Evolutionary conservation across 108 stramenopile genomes (phyloP), one percentile per base, ranked within the genome.

Genomic region (Discostella stelligeroides): DNA sequence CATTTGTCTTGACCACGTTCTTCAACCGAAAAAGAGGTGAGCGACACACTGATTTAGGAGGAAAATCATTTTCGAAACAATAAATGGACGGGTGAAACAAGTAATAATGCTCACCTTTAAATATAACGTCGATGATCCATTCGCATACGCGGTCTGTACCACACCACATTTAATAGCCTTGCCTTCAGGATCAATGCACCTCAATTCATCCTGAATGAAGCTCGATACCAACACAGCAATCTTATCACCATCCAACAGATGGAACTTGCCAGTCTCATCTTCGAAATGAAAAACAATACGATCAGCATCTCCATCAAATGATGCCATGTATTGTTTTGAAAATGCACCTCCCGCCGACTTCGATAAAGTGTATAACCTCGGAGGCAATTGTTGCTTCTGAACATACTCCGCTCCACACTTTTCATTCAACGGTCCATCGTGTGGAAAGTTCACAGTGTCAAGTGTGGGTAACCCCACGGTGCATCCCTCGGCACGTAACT

Each of bases 141-240:
- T 99, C 27, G 98, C 98, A 84, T 99, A 99, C 29, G 98, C 99
- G 12, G 99, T 99, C 83, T 99, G 99, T 11, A 99, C 97, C 18
- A 97, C 92, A 9, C 97, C 98, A 57, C 97, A 73, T 27, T 68
- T 86, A 23, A 95, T 72, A n/a, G 68, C 72, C 67, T 61, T 67
- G 47, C 60, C 78, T 2, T 68, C 72, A 2, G 73, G 78, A 27
- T 76, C 75, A n/a, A 76, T 76, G 28, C 56, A 69, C 39, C 75
- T 50, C 42, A 94, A 56, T 76, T 86, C 84, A 40, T 81, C 79
- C 65, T 91, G 80, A 66, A 98, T 67, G 64, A 97, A 97, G 54
- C 72, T 71, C 17, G 94, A 91, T 48, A 96, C 73, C 59, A 98
- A 81, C 10, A 83, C 84, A 20, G 98, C 96, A 71, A 98, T 97